Conservation (phyloP, 177 flowering plant genomes). For the Vitis hybrid region DNA sequence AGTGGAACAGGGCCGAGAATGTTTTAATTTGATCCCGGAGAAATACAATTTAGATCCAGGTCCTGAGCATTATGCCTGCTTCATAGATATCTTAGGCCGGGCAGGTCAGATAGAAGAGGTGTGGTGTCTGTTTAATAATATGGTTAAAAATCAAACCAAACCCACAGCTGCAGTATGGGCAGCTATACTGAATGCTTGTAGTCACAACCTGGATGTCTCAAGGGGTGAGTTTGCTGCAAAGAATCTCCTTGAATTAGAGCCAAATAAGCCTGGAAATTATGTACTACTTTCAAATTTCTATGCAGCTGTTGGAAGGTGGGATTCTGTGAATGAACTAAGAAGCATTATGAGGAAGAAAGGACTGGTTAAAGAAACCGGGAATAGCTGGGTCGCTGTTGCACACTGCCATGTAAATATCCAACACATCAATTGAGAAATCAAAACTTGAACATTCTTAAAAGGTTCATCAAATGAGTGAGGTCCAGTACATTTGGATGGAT, state of each 20-base stretch:
- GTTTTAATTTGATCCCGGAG: slow-evolving; percentile 30
- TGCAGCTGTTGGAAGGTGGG: slow-evolving; percentile 55
- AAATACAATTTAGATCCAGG: slow-evolving; percentile 36
- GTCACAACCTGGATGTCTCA: slow-evolving; percentile 34
- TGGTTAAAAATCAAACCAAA: slow-evolving; percentile 23
- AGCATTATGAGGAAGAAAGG: slow-evolving; percentile 35
- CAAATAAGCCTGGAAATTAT: slow-evolving; percentile 41
- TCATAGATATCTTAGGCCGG: slow-evolving; percentile 54
- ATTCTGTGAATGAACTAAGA: slow-evolving; percentile 40
- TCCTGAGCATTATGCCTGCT: slow-evolving; percentile 59
- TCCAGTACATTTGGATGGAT: too few species aligned
- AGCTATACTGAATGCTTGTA: slow-evolving; percentile 55
- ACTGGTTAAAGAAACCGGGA: slow-evolving; percentile 44
- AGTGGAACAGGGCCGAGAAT: slow-evolving; percentile 42
- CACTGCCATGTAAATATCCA: too few species aligned
- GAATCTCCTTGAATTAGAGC: slow-evolving; percentile 38
- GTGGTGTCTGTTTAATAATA: slow-evolving; percentile 38
- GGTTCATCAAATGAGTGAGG: too few species aligned
- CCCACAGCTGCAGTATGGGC: slow-evolving; percentile 42
- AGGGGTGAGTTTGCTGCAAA: slow-evolving; percentile 54
- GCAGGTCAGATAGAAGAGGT: slow-evolving; percentile 51
- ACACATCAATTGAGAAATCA: too few species aligned
- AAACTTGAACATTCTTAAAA: too few species aligned
- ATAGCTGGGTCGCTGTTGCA: slow-evolving; percentile 35
- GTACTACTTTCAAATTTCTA: slow-evolving; percentile 52